These are phyloP conservation scores for Hymenoscyphus albidus DNA, from an alignment of 2,329 filamentous ascomycete genomes.

Conservation along the genomic window DNA sequence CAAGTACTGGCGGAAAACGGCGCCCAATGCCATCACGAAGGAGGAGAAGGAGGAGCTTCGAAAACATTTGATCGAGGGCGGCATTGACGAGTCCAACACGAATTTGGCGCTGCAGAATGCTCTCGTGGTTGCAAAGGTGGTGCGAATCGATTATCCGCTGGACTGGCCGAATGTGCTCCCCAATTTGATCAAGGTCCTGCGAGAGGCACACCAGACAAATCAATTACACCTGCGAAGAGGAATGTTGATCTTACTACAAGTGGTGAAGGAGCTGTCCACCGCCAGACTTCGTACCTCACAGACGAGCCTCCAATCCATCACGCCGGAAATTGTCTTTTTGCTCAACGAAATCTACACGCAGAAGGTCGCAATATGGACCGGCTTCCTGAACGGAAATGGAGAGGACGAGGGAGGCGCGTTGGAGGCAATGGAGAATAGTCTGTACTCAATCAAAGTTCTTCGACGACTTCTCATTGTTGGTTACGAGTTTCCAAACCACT, in stretches of 20 bases:
- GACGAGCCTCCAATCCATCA: slow-evolving; percentile 69
- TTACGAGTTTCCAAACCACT: slow-evolving; percentile 79
- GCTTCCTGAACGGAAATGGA: slow-evolving; percentile 53
- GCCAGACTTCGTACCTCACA: slow-evolving; percentile 72
- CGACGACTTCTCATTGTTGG: slow-evolving; percentile 75
- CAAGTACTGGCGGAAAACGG: slow-evolving; percentile 76
- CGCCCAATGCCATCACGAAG: slow-evolving; percentile 61
- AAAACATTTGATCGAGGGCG: slow-evolving; percentile 68
- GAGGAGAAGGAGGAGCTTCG: slow-evolving; percentile 77
- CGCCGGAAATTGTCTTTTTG: slow-evolving; percentile 80
- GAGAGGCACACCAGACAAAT: slow-evolving; percentile 53
- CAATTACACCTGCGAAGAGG: slow-evolving; percentile 66
- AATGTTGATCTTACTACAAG: slow-evolving; percentile 73
- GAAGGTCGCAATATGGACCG: slow-evolving; percentile 67
- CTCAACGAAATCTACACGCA: slow-evolving; percentile 74
- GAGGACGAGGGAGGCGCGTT: slow-evolving; percentile 57
- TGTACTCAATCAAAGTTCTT: slow-evolving; percentile 74
- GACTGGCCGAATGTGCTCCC: slow-evolving; percentile 71
- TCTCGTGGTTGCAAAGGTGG: slow-evolving; percentile 79
- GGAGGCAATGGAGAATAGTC: slow-evolving; percentile 69
- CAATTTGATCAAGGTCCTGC: slow-evolving; percentile 61
- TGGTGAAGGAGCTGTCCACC: slow-evolving; percentile 86
- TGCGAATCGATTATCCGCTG: slow-evolving; percentile 81
- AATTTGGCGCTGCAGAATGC: slow-evolving; percentile 84
- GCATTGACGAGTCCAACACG: slow-evolving; percentile 70